Evolutionary conservation across 192 early-diverging fungal genomes (phyloP).

Genomic region (Bifiguratus adelaidae): DNA sequence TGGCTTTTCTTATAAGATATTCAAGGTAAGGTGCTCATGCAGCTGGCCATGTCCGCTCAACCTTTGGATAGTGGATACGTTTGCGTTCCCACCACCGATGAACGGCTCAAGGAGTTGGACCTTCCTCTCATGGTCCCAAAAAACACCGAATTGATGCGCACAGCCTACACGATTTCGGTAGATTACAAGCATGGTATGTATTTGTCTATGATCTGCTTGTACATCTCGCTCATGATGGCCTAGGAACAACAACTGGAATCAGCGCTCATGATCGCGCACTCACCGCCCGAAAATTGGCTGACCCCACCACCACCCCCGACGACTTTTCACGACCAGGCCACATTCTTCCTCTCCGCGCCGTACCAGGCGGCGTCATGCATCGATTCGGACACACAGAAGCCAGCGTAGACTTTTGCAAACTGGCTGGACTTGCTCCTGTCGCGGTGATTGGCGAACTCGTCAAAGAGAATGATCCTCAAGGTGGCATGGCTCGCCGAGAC

Average conservation of each 20-base stretch:
- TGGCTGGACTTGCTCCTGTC: constrained; percentile 72
- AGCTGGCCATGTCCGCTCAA: background rate
- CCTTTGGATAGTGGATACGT: constrained; percentile 64
- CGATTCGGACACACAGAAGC: constrained; percentile 96
- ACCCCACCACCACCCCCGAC: constrained; percentile 48
- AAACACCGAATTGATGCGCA: constrained; percentile 84
- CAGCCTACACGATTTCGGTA: constrained; percentile 89
- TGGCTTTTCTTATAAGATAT: constrained; percentile 94
- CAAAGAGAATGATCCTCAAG: constrained; percentile 62
- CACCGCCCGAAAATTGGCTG: constrained; percentile 69
- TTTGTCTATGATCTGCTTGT: background rate
- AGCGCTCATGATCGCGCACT: constrained; percentile 82
- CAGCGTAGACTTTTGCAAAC: constrained; percentile 72
- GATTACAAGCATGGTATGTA: constrained; percentile 58
- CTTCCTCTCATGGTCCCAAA: constrained; percentile 93
- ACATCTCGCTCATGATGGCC: background rate
- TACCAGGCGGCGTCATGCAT: constrained; percentile 69
- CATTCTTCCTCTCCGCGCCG: constrained; percentile 84
- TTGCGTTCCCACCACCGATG: constrained; percentile 74
- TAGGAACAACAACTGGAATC: constrained; percentile 90
- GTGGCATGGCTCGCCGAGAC: constrained; percentile 89
- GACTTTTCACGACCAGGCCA: constrained; percentile 90
- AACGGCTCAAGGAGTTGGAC: constrained; percentile 72
- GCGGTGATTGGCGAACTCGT: constrained; percentile 93
- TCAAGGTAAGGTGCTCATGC: constrained; percentile 54